Conservation (phyloP, 1,284 basidiomycete species). For the Ceraceosorus guamensis region DNA sequence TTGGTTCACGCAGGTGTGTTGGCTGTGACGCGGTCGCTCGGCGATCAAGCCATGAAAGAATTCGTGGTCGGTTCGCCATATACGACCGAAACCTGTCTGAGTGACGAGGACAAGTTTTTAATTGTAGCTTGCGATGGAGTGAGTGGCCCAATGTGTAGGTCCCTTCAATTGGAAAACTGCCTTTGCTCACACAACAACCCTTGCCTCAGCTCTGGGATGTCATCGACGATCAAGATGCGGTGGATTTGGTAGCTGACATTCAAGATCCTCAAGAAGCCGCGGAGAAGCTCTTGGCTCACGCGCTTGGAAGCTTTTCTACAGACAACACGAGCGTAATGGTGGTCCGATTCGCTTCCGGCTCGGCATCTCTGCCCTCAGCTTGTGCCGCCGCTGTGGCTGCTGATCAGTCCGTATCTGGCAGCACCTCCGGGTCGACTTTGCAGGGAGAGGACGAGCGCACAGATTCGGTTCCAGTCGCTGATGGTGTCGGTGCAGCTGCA, state of each 20-base stretch:
- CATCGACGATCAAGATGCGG: constrained; percentile 79
- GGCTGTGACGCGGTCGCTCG: constrained; percentile 89
- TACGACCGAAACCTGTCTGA: constrained; percentile 89
- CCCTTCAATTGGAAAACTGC: neutral
- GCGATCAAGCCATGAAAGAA: constrained; percentile 98
- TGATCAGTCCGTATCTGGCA: no score
- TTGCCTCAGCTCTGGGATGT: constrained; percentile 88
- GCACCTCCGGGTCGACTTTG: no score
- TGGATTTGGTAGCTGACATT: constrained; percentile 70
- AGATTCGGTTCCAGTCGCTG: no score
- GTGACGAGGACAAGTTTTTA: constrained; percentile 83
- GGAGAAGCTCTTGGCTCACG: constrained; percentile 70
- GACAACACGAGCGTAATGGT: constrained; percentile 61
- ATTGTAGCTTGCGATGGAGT: constrained; percentile 97
- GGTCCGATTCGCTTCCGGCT: constrained; percentile 7
- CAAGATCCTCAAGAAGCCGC: constrained; percentile 78
- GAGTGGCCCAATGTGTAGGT: constrained; percentile 48
- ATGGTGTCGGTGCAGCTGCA: no score
- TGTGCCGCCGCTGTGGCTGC: no score
- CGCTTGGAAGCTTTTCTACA: constrained; percentile 76
- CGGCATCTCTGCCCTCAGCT: no score
- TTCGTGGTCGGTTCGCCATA: constrained; percentile 97
- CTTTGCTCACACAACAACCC: neutral
- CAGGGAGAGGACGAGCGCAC: no score
- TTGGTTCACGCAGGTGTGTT: constrained; percentile 56